Conservation (phyloP, 345 rosid species). For the Hibiscus syriacus region DNA sequence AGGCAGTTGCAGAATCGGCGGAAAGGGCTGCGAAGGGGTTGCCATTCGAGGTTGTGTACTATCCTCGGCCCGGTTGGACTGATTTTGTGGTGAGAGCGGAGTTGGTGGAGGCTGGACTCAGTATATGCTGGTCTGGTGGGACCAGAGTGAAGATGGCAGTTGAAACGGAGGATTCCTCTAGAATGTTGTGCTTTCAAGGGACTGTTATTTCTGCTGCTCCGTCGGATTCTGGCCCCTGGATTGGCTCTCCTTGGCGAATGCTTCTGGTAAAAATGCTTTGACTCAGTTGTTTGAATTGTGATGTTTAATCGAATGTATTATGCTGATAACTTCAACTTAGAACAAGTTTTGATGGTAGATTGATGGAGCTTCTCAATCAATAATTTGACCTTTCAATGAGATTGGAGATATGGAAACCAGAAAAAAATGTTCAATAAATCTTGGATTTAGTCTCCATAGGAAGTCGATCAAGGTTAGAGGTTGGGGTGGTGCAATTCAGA, state of each 20-base stretch:
- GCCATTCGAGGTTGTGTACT: constrained; percentile 70
- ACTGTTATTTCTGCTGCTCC: constrained; percentile 31
- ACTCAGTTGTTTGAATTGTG: background rate
- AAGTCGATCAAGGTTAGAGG: background rate
- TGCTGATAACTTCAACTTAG: background rate
- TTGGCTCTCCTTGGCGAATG: constrained; percentile 79
- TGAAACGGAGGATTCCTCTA: constrained; percentile 72
- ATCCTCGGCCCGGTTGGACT: constrained; percentile 63
- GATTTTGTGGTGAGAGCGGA: constrained; percentile 74
- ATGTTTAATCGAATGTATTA: background rate
- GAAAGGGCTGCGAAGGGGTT: constrained; percentile 44
- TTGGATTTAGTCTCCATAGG: background rate
- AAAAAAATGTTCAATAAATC: background rate
- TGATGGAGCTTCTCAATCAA: background rate
- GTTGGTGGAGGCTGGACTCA: constrained; percentile 53
- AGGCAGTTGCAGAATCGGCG: constrained; percentile 45
- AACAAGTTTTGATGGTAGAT: background rate
- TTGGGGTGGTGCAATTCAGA: background rate
- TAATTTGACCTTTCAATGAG: background rate
- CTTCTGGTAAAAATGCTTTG: constrained; percentile 50
- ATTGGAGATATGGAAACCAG: background rate
- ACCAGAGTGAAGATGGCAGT: constrained; percentile 71
- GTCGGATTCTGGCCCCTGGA: constrained; percentile 48
- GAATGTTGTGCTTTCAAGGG: constrained; percentile 76
- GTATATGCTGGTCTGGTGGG: constrained; percentile 44